Base-by-base conservation (phyloP, 2,329 filamentous ascomycete genomes). In the Stachybotrys echinatus region DNA sequence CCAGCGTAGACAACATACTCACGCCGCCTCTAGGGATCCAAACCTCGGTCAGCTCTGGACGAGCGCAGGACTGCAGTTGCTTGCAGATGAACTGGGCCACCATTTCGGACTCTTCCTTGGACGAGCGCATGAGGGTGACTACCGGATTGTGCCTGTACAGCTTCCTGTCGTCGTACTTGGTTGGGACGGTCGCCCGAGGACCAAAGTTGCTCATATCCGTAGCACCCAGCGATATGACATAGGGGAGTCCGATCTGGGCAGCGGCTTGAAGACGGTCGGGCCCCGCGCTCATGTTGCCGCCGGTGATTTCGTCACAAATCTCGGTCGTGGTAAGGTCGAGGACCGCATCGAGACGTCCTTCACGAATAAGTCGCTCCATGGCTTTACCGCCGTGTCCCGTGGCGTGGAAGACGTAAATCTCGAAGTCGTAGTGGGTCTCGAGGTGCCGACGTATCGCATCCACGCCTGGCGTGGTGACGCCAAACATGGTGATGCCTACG, bases 301-400 rank as follows among this genome's bases (percentile, higher is more conserved):
- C 85, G 17, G 79, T 76, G 1, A 87, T 54, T 44, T 81, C 68
- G 58, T 89, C 85, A 42, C 79, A 80, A 18, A 87, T 74, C 58
- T 89, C 86, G 0, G 84, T 87, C 0, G 85, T 88, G 0, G 86
- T 89, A n/a, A 89, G 65, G 58, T 89, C 86, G 4, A 88, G 66
- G 0, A 88, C 75, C 1, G 80, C 85, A 57, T 87, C 82, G 2
- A 89, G 68, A n/a, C 70, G 66, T 0, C 72, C 73, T 55, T 84
- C 79, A 0, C 62, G 59, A 1, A 87, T 66, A 3, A 89, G 69
- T 1, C 81, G 71, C 61, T 89, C 86, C 85, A 89, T 85, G 0
- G 85, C 82, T 47, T 74, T 74, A 2, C 86, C 85, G 1, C 86
- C 86, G 14, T 83, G 74, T 0, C 85, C 85, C 0, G 85, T 88